A percentile compares a stretch with the other conserved stretches of the same genome.
Evolutionary conservation across 176 grass and related monocot species (phyloP).

Genomic region (Eragrostis curvula): DNA sequence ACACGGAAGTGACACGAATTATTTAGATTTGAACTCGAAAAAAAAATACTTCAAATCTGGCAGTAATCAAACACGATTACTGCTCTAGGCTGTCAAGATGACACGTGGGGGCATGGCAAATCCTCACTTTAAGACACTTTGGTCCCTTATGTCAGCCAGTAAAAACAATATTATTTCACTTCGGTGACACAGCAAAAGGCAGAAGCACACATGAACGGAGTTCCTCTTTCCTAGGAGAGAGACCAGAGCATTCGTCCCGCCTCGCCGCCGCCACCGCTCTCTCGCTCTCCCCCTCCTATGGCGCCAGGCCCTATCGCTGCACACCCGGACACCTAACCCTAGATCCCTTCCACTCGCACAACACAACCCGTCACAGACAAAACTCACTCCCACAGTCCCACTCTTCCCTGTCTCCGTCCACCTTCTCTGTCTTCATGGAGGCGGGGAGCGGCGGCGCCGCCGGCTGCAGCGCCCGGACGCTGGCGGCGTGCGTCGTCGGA

Average conservation of each 20-base stretch:
- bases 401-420: not conserved
- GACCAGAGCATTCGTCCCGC: not conserved
- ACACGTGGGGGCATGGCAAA: not conserved
- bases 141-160: not conserved
- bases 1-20: too few species aligned
- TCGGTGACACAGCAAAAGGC: not conserved
- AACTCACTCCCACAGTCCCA: not conserved
- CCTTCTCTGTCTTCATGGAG: conserved; percentile 40
- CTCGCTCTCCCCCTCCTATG: conserved; percentile 5
- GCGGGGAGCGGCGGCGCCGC: conserved; percentile 24
- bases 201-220: not conserved
- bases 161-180: not conserved
- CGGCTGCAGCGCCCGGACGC: conserved; percentile 45
- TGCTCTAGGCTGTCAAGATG: not conserved
- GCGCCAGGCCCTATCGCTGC: conserved; percentile 7
- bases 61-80: not conserved
- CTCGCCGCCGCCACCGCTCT: not conserved
- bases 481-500: conserved; percentile 63
- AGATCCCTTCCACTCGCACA: conserved; percentile 27
- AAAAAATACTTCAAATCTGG: not conserved
- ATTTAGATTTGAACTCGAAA: not conserved
- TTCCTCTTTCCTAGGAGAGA: not conserved
- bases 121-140: not conserved
- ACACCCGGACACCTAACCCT: conserved; percentile 16
- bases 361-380: not conserved